A percentile compares a stretch with the other conserved stretches of the same genome.
Evolutionary conservation across 2,329 filamentous ascomycete species (phyloP).

Genomic region (Alternaria ventricosa): DNA sequence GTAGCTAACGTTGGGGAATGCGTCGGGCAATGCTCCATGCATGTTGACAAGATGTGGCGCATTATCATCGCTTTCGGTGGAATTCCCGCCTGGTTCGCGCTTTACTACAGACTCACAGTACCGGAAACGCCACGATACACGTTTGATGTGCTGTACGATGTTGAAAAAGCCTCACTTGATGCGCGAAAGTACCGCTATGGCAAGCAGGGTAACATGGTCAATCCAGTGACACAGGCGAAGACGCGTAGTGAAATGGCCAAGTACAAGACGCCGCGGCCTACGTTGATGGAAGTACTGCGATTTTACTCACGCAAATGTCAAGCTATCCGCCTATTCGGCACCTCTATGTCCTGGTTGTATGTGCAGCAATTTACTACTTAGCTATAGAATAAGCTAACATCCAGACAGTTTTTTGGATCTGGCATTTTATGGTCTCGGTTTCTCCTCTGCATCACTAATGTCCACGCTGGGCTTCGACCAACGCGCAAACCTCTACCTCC

Average conservation of each 20-base stretch:
- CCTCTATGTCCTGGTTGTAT: conserved; percentile 79
- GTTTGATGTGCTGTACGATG: conserved; percentile 78
- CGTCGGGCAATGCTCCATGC: conserved; percentile 67
- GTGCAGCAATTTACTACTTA: background rate
- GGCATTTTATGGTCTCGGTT: conserved; percentile 63
- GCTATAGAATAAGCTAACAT: background rate
- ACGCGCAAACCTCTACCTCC: conserved; percentile 69
- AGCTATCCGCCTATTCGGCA: conserved; percentile 73
- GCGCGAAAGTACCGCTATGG: conserved; percentile 75
- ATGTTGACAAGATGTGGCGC: conserved; percentile 89
- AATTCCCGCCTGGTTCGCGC: conserved; percentile 78
- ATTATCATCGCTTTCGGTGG: conserved; percentile 81
- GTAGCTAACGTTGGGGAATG: conserved; percentile 64
- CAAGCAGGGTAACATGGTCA: conserved; percentile 63
- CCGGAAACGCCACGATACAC: conserved; percentile 89
- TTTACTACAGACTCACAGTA: conserved; percentile 87
- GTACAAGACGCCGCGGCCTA: conserved; percentile 41
- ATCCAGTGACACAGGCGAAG: conserved; percentile 69
- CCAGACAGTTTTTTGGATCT: conserved; percentile 64
- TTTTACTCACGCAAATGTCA: conserved; percentile 77
- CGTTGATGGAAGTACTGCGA: conserved; percentile 65
- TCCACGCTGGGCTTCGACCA: conserved; percentile 73
- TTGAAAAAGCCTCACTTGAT: conserved; percentile 68
- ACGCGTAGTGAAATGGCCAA: conserved; percentile 53
- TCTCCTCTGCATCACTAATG: conserved; percentile 79